Evolutionary conservation across 2,329 filamentous ascomycete genomes (phyloP).

Genomic region (Aspergillus bombycis): DNA sequence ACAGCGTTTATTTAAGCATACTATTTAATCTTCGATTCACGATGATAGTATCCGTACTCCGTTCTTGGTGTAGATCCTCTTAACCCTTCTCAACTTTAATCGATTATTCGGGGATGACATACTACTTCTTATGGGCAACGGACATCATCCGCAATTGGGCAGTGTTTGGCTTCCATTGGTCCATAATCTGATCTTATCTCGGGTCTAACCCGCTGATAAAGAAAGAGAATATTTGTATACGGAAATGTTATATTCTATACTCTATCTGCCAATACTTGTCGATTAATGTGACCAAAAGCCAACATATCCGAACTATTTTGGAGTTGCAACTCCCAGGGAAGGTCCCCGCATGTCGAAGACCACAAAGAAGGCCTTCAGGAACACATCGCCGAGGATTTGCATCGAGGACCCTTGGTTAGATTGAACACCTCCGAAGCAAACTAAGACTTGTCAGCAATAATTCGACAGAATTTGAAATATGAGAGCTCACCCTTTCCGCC

Average conservation of each 20-base stretch:
- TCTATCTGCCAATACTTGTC: neutral
- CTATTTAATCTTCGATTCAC: too few relatives aligned
- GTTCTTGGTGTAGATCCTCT: neutral
- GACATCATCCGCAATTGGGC: neutral
- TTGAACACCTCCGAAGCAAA: constrained; percentile 64
- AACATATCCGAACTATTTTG: constrained; percentile 19
- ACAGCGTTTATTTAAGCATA: neutral
- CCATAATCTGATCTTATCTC: neutral
- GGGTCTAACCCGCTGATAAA: neutral
- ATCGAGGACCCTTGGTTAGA: constrained; percentile 60
- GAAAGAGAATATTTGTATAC: neutral
- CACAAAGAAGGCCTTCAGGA: constrained; percentile 64
- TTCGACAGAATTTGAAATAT: neutral
- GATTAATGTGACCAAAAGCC: neutral
- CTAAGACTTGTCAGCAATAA: constrained; percentile 30
- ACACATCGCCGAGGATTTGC: constrained; percentile 63
- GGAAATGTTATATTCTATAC: neutral
- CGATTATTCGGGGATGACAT: neutral
- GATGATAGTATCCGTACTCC: too few relatives aligned
- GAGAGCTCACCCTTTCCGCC: constrained; percentile 41
- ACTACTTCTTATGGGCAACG: neutral
- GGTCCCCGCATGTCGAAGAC: constrained; percentile 58
- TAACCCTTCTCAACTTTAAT: neutral
- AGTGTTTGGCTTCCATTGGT: neutral
- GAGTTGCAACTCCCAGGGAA: constrained; percentile 56